Percentiles rank a stretch among this genome's conserved stretches.
Evolutionary conservation across 768 basidiomycete species (phyloP).

Genomic region (Phaeolepiota aurea): DNA sequence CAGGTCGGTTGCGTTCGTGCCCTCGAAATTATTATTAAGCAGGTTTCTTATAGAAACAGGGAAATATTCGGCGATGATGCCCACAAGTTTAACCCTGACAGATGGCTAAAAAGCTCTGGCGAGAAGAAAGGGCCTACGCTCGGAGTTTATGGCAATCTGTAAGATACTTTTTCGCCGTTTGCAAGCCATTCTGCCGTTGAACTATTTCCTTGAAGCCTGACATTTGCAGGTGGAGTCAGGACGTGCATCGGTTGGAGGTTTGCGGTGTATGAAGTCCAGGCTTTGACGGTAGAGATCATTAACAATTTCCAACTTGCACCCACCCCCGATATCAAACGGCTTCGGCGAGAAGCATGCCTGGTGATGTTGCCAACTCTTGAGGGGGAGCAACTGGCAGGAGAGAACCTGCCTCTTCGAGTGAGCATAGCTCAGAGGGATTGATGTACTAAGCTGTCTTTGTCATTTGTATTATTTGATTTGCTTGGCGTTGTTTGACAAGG

Average conservation of each 20-base stretch:
- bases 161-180: conserved; percentile 8
- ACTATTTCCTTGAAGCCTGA: conserved; percentile 22
- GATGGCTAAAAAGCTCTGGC: conserved; percentile 37
- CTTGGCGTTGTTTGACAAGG: too few species aligned
- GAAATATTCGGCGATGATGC: conserved; percentile 53
- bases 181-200: neutral
- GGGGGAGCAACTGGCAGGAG: conserved; percentile 34
- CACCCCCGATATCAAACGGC: conserved; percentile 27
- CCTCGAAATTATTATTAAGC: neutral
- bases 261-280: conserved; percentile 47
- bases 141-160: conserved; percentile 43
- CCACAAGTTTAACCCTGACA: conserved; percentile 41
- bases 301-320: conserved; percentile 48
- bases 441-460: too few species aligned
- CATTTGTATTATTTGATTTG: too few species aligned
- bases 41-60: conserved; percentile 23
- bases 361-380: conserved; percentile 41
- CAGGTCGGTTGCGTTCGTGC: conserved; percentile 23
- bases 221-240: conserved; percentile 39
- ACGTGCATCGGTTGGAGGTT: conserved; percentile 45
- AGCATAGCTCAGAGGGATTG: conserved; percentile 28
- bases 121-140: conserved; percentile 30
- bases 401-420: conserved; percentile 33
- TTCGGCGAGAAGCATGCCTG: conserved; percentile 36
- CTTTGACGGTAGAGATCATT: conserved; percentile 49